Evolutionary conservation across 257 asterid genomes (phyloP).

Genomic region (Oldenlandia corymbosa): DNA sequence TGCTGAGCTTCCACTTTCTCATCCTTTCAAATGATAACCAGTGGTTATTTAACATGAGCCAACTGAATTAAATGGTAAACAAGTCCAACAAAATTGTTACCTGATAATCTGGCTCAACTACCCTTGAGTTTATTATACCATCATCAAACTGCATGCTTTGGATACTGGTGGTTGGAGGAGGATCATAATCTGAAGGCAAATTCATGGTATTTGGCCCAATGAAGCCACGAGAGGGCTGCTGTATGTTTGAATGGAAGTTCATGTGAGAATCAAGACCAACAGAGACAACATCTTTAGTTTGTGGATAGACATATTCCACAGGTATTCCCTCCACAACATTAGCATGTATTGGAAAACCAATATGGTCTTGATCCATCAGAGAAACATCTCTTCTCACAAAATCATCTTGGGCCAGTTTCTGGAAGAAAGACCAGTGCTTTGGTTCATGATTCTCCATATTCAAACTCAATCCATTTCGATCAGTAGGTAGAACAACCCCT

Average conservation of each 20-base stretch:
- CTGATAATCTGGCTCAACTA: slow-evolving; percentile 48
- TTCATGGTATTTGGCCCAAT: slow-evolving; percentile 37
- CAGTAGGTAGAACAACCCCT: slow-evolving; percentile 38
- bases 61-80: background rate
- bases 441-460: slow-evolving; percentile 74
- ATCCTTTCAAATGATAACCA: slow-evolving; percentile 34
- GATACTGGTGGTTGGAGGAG: slow-evolving; percentile 37
- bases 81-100: slow-evolving; percentile 25
- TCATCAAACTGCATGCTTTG: slow-evolving; percentile 41
- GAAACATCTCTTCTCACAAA: slow-evolving; percentile 58
- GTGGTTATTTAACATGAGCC: no score
- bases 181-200: slow-evolving; percentile 50
- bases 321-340: slow-evolving; percentile 42
- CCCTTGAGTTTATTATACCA: slow-evolving; percentile 35
- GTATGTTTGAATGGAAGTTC: slow-evolving; percentile 34
- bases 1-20: slow-evolving; percentile 51
- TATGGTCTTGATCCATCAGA: slow-evolving; percentile 94
- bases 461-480: slow-evolving; percentile 65
- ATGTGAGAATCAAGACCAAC: slow-evolving; percentile 36
- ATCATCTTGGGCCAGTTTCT: slow-evolving; percentile 64
- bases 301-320: slow-evolving; percentile 41
- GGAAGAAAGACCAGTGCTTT: slow-evolving; percentile 72
- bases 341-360: slow-evolving; percentile 38
- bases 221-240: slow-evolving; percentile 33
- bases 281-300: slow-evolving; percentile 33